These are phyloP conservation scores for Botrytis pseudocinerea DNA, from an alignment of 2,329 filamentous ascomycete species.

Conservation along the genomic window DNA sequence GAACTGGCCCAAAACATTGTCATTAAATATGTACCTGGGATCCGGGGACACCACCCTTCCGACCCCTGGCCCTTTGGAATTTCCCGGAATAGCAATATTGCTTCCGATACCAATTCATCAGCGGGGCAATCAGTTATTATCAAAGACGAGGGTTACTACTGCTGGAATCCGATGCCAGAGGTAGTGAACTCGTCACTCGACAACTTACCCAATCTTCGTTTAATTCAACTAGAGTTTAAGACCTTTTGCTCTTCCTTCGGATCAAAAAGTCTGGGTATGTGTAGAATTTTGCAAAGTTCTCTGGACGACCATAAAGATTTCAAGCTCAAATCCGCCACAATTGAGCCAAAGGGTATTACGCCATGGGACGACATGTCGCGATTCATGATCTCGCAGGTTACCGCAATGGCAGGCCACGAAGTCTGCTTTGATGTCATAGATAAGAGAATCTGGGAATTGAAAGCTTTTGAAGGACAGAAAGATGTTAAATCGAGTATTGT, in stretches of 20 bases:
- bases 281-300: not conserved
- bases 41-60: not conserved
- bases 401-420: not conserved
- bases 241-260: not conserved
- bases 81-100: not conserved
- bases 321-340: not conserved
- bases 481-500: not conserved
- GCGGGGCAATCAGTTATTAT: not conserved
- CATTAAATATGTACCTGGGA: not conserved
- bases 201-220: not conserved
- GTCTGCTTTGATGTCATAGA: not conserved
- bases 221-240: conserved; percentile 7
- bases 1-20: not conserved
- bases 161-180: not conserved
- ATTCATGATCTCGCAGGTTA: not conserved
- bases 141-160: not conserved
- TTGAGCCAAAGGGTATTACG: not conserved
- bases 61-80: not conserved
- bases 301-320: not conserved
- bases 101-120: not conserved
- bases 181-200: not conserved
- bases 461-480: not conserved
- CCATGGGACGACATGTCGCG: fast-evolving
- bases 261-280: not conserved
- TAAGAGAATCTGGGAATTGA: not conserved